Evolutionary conservation across 1,284 basidiomycete species (phyloP), one percentile per base, ranked within the genome.

Genomic region (Pyrrhoderma noxium): DNA sequence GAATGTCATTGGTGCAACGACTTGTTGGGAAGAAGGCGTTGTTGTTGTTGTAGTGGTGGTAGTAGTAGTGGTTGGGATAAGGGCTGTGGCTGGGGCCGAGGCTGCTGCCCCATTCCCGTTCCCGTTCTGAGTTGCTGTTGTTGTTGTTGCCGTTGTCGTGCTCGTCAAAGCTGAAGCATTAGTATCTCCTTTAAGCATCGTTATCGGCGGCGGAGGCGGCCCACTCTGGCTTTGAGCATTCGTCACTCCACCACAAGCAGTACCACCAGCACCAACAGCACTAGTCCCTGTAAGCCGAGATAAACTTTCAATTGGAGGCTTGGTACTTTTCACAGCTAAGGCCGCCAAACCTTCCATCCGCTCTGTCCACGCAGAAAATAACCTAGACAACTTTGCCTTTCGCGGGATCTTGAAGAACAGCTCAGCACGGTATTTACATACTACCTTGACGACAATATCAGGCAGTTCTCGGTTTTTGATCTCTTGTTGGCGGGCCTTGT

Each of bases 371-470:
- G 86, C 82, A 59, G 79, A 81, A 65, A 90, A 89, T 52, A 90
- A 72, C 53, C 82, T 75, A 45, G 81, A 79, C 31, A 91, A 71
- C 64, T 89, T 90, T 35, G 84, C 88, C 68, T 89, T 90, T 63
- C 88, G 82, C 25, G 84, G 85, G 59, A 91, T 88, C 67, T 89
- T 90, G 76, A 91, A 91, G 71, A 86, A 89, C 38, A 91, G 73
- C 63, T 91, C 88, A 2, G 86, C 86, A 41, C 88, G 83, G 65
- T 90, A 90, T 59, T 85, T 82, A 67, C 88, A 90, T 43, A 85
- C 73, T 58, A 91, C 86, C 65, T 89, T 88, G 66, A 90, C 79
- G 46, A 89, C 82, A 54, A 90, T 87, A 63, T 90, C 85, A 19
- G 85, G 84, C 73, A 77, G 79, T 64, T 88, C 83, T 52, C 82